Base-by-base conservation (phyloP, 129 eudicot species). In the Erigeron canadensis region DNA sequence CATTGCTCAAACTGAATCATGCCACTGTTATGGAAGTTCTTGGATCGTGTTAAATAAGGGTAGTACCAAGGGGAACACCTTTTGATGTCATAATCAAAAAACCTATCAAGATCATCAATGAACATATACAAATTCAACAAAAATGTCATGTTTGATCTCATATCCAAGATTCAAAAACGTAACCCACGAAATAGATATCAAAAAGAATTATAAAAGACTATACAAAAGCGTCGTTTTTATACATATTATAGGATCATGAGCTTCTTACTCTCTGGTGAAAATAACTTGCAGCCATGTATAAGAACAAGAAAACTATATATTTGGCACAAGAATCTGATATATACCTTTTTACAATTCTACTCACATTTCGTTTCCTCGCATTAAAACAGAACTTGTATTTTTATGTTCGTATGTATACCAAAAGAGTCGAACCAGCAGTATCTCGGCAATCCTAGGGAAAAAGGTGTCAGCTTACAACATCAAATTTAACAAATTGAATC, bases 301-400 rank as follows among this genome's bases (percentile, higher is more conserved):
- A 73, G 22, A 38, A 73, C 77, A 28, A 15, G 16, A 40, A 55
- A 77, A 63, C 72, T 61, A 77, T 70, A 63, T 10, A 48, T 48
- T 50, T 10, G 56, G 22, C 34, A 19, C 19, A 39, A 59, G 8
- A 60, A 77, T 12, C 59, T 46, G 61, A 53, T 53, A 46, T 77
- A 70, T 54, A 63, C 77, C 76, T 70, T 63, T 54, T n/a, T n/a
- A n/a, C n/a, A n/a, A n/a, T n/a, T n/a, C 58, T 77, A 53, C 72
- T n/a, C 19, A 18, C 42, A 54, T 53, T 51, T 63, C 8, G 62
- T 70, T 41, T 55, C 67, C 19, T 17, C 19, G 44, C 11, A n/a
- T 50, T 53, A 18, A 6, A 9, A 48, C 39, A 23, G 38, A 60
- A 58, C 46, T 8, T 10, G n/a, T n/a, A 50, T 22, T 47, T 61